These are phyloP conservation scores for Paramecium sexaurelia DNA, from an alignment of 73 alveolate genomes.

Conservation along the genomic window DNA sequence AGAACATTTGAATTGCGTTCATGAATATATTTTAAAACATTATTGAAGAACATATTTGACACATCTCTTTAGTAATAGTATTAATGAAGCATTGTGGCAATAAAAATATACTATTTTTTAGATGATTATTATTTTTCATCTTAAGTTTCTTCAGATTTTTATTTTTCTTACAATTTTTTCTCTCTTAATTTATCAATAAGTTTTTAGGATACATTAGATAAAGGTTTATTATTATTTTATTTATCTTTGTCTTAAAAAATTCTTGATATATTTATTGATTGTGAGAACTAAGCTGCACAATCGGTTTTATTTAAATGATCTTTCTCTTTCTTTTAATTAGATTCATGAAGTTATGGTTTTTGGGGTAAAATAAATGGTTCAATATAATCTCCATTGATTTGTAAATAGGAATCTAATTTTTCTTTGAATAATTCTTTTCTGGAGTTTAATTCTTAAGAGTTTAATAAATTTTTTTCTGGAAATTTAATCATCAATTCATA, in stretches of 20 bases:
- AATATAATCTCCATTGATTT: background rate
- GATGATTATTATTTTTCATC: background rate
- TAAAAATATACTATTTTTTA: background rate
- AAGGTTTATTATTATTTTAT: background rate
- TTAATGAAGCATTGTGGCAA: background rate
- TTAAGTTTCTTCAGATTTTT: background rate
- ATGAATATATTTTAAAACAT: background rate
- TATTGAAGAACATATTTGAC: background rate
- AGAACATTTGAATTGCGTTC: background rate
- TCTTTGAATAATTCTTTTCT: background rate
- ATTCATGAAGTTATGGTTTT: background rate
- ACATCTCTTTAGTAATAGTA: slow-evolving; percentile 5
- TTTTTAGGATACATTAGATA: background rate
- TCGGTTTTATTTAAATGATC: background rate
- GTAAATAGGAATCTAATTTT: background rate
- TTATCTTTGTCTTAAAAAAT: background rate
- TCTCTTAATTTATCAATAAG: background rate
- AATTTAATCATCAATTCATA: background rate
- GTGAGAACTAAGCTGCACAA: background rate
- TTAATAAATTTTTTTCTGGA: background rate
- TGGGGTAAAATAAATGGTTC: background rate
- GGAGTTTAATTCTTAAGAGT: background rate
- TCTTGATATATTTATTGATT: background rate
- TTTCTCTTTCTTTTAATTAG: background rate
- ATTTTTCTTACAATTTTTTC: background rate